Percentiles rank a stretch among this genome's conserved stretches.
These are phyloP conservation scores for Monosporascus sp. DNA, from an alignment of 2,329 filamentous ascomycete species.

Conservation along the genomic window DNA sequence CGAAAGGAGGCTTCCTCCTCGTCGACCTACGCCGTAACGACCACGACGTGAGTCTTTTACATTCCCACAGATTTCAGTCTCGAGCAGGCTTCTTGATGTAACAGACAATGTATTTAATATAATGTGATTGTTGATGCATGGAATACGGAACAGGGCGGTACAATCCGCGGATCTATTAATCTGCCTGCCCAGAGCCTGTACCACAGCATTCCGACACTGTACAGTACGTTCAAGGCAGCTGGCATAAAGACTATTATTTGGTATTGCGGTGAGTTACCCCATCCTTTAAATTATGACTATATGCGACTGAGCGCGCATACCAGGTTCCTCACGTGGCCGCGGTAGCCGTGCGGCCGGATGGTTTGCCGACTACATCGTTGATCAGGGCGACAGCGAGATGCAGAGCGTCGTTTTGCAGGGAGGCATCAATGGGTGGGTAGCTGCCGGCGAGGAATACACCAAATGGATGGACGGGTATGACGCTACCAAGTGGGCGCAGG, in stretches of 20 bases:
- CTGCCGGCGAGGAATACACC: slow-evolving; percentile 40
- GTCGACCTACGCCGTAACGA: slow-evolving; percentile 38
- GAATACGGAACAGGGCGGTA: slow-evolving; percentile 40
- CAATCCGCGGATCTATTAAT: slow-evolving; percentile 48
- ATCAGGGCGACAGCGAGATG: slow-evolving; percentile 33
- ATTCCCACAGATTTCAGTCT: background rate
- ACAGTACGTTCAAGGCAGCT: slow-evolving; percentile 36
- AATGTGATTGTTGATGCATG: no score
- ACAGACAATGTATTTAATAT: no score
- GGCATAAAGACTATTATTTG: slow-evolving; percentile 37
- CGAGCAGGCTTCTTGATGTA: no score
- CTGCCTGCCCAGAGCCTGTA: slow-evolving; percentile 43
- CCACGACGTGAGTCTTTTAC: slow-evolving; percentile 26
- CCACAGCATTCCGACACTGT: slow-evolving; percentile 35
- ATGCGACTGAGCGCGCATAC: no score
- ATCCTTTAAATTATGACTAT: background rate
- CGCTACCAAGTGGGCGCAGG: slow-evolving; percentile 23
- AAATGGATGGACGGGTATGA: slow-evolving; percentile 43
- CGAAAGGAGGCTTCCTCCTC: slow-evolving; percentile 19
- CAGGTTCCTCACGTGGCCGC: slow-evolving; percentile 47
- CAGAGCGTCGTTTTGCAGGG: slow-evolving; percentile 44
- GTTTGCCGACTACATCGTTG: slow-evolving; percentile 46
- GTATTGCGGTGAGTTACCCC: slow-evolving; percentile 38
- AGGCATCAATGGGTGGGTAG: slow-evolving; percentile 51
- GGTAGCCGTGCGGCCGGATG: slow-evolving; percentile 49